A percentile compares a stretch with the other conserved stretches of the same genome.
Conservation (phyloP, 169 alveolate genomes). For the Eimeria praecox region DNA sequence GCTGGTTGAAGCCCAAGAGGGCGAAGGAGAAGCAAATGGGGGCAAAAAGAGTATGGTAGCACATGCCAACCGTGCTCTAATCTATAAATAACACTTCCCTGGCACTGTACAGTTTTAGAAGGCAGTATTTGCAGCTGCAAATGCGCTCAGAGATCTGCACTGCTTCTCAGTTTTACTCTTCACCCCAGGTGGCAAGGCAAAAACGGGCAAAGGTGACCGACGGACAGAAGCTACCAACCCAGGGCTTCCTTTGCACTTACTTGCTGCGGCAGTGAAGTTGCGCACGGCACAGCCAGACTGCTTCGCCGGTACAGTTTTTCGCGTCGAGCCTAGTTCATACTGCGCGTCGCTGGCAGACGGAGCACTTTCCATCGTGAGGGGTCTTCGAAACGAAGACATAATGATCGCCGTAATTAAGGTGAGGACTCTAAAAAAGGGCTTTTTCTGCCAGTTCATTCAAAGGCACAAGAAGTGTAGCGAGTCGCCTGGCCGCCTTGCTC, state of each 20-base stretch:
- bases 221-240: slow-evolving; percentile 26
- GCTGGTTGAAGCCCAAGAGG: slow-evolving; percentile 54
- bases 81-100: too few species aligned
- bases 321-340: slow-evolving; percentile 54
- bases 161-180: not conserved
- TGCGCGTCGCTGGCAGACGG: slow-evolving; percentile 59
- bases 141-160: not conserved
- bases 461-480: too few species aligned
- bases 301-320: slow-evolving; percentile 70
- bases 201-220: slow-evolving; percentile 34
- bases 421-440: not conserved
- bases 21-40: slow-evolving; percentile 30
- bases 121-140: too few species aligned
- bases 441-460: not conserved
- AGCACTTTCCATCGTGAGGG: slow-evolving; percentile 56
- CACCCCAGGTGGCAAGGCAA: slow-evolving; percentile 48
- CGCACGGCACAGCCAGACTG: slow-evolving; percentile 76
- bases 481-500: not conserved
- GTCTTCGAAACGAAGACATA: slow-evolving; percentile 46
- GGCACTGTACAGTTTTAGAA: too few species aligned
- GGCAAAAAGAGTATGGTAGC: slow-evolving; percentile 55
- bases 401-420: slow-evolving; percentile 48
- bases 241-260: slow-evolving; percentile 47
- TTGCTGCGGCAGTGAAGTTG: slow-evolving; percentile 65
- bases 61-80: not conserved